phyloP scores from a whole-genome alignment of 2,329 filamentous ascomycete species.

The Xylaria sp. region DNA sequence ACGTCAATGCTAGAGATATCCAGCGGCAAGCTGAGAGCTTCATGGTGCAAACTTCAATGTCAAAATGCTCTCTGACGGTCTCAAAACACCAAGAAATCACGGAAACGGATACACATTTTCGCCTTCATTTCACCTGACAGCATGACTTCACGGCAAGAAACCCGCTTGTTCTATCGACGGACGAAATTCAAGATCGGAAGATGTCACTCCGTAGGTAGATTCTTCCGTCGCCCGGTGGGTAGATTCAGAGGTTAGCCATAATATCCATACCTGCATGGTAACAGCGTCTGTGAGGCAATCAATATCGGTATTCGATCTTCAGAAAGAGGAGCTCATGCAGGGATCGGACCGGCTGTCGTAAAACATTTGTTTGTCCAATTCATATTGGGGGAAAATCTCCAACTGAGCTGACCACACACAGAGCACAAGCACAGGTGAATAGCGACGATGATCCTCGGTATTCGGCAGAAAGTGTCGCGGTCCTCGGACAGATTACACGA shows the following conservation, averaged over 20 bases:
- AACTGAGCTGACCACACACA: not conserved
- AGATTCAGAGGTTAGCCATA: not conserved
- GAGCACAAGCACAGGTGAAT: not conserved
- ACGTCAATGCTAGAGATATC: conserved; percentile 12
- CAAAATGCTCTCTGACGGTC: not conserved
- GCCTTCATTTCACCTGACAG: not conserved
- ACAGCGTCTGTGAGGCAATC: not conserved
- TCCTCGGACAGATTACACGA: not conserved
- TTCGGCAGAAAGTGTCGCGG: conserved; percentile 2
- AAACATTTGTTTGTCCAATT: not conserved
- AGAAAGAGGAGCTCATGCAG: no score
- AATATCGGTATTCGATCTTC: not conserved
- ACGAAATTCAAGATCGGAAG: not conserved
- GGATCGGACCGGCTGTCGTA: no score
- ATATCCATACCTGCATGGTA: not conserved
- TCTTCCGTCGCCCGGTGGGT: not conserved
- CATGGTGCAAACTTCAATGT: not conserved
- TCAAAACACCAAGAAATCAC: not conserved
- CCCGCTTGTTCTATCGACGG: not conserved
- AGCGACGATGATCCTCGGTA: not conserved
- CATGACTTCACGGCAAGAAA: not conserved
- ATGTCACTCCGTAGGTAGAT: not conserved
- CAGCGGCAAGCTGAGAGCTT: not conserved
- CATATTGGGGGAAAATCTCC: not conserved
- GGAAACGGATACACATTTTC: not conserved